Base-by-base conservation (phyloP, 148 eudicot genomes). In the Persicaria maculosa region DNA sequence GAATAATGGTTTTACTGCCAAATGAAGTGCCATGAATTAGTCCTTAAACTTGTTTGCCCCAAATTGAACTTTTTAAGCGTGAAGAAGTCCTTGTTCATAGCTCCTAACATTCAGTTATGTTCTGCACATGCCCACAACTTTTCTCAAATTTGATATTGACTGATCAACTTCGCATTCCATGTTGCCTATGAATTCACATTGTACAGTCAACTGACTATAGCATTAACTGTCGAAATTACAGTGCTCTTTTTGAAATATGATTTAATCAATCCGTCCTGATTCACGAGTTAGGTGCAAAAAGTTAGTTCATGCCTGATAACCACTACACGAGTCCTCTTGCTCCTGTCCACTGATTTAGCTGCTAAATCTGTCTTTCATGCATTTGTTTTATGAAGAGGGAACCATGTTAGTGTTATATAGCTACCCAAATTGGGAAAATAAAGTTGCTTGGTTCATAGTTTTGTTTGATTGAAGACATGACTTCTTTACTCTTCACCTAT, bases 1-100 rank as follows among this genome's bases (percentile, higher is more conserved):
- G 64, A 59, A 59, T 20, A 59, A 59, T n/a, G 64, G 31, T 57
- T 57, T 54, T 4, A 15, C 58, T n/a, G 58, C 58, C 58, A 54
- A 54, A 54, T n/a, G 20, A 31, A 54, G 58, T 54, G 58, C 19
- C 20, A 54, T n/a, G 19, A 8, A 54, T 5, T 54, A 54, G 20
- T 54, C 20, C 58, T 54, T 54, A 50, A 12, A 50, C 7, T 54
- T n/a, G 7, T 54, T 16, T 54, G 0, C n/a, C 20, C 16, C 16
- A 57, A n/a, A 19, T 57, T 57, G 31, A 31, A 57, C 17, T 2
- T 1, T 17, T 17, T 57, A 57, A 57, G 31, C 25, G 19, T 57
- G 31, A 19, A 19, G 20, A 54, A 7, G 20, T 57, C 19, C 62
- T 57, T 57, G 25, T 10, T 57, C 62, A 57, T 9, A 9, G 22